Conservation (phyloP, 371 early-diverging fungal genomes). For the Mucor irregularis region DNA sequence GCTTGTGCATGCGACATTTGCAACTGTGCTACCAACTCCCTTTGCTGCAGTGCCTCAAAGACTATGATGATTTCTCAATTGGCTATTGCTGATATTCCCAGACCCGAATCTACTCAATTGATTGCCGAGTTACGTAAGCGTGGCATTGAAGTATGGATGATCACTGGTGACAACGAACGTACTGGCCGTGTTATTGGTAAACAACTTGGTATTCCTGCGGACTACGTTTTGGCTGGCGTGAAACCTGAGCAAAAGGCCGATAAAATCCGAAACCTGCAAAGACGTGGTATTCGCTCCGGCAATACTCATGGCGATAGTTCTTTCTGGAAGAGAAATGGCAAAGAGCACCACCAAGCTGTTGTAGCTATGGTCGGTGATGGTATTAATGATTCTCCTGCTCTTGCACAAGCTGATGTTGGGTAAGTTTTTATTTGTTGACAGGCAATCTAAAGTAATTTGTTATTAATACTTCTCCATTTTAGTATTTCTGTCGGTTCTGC, state of each 20-base stretch:
- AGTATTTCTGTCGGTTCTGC: conserved; percentile 71
- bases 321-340: conserved; percentile 28
- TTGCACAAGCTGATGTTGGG: conserved; percentile 88
- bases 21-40: conserved; percentile 41
- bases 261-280: conserved; percentile 62
- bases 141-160: conserved; percentile 71
- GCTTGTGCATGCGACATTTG: conserved; percentile 53
- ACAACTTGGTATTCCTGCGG: conserved; percentile 58
- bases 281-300: conserved; percentile 22
- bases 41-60: conserved; percentile 37
- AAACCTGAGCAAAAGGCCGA: conserved; percentile 70
- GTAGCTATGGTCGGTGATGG: conserved; percentile 99
- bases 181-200: conserved; percentile 63
- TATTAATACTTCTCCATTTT: not conserved
- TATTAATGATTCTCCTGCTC: conserved; percentile 92
- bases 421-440: conserved; percentile 6
- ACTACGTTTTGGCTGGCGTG: conserved; percentile 56
- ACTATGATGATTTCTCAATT: conserved; percentile 55
- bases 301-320: not conserved
- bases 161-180: conserved; percentile 67
- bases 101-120: conserved; percentile 53
- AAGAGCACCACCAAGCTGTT: conserved; percentile 37
- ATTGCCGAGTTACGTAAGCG: conserved; percentile 43
- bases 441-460: too few relatives aligned
- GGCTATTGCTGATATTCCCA: conserved; percentile 58